Evolutionary conservation across 495 filamentous ascomycete species (phyloP).

Genomic region (Podospora pseudopauciseta): DNA sequence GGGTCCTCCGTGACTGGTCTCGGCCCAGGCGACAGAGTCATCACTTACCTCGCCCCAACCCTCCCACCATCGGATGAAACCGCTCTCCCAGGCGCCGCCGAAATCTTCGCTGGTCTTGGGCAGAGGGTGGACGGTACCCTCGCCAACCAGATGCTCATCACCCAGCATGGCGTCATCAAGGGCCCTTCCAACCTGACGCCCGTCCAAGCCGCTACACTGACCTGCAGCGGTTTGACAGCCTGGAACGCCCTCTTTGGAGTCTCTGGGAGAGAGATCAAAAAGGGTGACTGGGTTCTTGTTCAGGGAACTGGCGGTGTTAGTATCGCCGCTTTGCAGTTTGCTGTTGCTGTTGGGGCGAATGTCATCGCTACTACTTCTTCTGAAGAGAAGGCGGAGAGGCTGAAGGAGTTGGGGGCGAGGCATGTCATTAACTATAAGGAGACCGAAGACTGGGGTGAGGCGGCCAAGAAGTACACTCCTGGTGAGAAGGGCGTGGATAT

Average conservation of each 20-base stretch:
- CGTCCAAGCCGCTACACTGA: neutral
- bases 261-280: neutral
- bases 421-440: conserved; percentile 6
- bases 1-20: neutral
- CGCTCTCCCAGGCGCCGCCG: neutral
- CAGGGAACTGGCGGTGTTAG: conserved; percentile 8
- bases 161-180: neutral
- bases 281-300: neutral
- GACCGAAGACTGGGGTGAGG: neutral
- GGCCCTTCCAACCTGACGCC: neutral
- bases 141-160: neutral
- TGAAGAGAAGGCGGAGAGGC: neutral
- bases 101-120: neutral
- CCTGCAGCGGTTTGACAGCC: neutral
- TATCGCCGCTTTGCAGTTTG: conserved; percentile 4
- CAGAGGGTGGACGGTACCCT: neutral
- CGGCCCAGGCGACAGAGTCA: neutral
- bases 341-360: neutral
- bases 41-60: neutral
- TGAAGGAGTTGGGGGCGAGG: neutral
- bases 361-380: conserved; percentile 1
- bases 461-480: neutral
- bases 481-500: neutral
- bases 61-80: neutral
- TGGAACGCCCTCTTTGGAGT: conserved; percentile 5